Conservation (phyloP, 768 basidiomycete species). For the Cystoderma amianthinum region DNA sequence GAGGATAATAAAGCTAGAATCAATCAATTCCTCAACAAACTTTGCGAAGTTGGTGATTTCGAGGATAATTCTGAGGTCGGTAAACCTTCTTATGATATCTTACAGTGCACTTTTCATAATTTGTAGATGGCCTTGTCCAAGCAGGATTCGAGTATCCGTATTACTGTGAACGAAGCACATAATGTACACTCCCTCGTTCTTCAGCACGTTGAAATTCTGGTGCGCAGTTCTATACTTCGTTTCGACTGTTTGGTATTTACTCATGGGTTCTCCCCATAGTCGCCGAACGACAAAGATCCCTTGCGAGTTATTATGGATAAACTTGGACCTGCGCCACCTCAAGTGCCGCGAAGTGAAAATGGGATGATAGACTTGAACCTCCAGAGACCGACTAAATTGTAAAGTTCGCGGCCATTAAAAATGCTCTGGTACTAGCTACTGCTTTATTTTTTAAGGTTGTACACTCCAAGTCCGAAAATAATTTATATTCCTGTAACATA, state of each 20-base stretch:
- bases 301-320: slow-evolving; percentile 95
- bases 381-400: too few relatives aligned
- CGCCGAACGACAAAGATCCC: slow-evolving; percentile 96
- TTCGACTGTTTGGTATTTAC: not conserved
- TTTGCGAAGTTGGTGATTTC: slow-evolving; percentile 99
- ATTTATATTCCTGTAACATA: too few relatives aligned
- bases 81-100: not conserved
- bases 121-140: slow-evolving; percentile 99
- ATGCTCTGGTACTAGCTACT: too few relatives aligned
- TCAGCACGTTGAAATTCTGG: slow-evolving; percentile 92
- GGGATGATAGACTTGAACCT: slow-evolving; percentile 85
- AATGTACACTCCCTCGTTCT: slow-evolving; percentile 95
- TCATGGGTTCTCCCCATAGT: slow-evolving; percentile 34
- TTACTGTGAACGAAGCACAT: slow-evolving; percentile 97
- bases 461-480: too few relatives aligned
- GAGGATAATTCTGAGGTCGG: slow-evolving; percentile 94
- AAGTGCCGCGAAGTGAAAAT: slow-evolving; percentile 98
- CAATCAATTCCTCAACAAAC: slow-evolving; percentile 92
- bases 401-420: too few relatives aligned
- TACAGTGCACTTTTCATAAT: slow-evolving; percentile 65
- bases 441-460: too few relatives aligned
- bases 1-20: slow-evolving; percentile 98
- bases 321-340: slow-evolving; percentile 85
- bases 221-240: slow-evolving; percentile 29
- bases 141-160: slow-evolving; percentile 97